Evolutionary conservation across 2,329 filamentous ascomycete genomes (phyloP).

Genomic region (Pyrenophora tritici-repentis): DNA sequence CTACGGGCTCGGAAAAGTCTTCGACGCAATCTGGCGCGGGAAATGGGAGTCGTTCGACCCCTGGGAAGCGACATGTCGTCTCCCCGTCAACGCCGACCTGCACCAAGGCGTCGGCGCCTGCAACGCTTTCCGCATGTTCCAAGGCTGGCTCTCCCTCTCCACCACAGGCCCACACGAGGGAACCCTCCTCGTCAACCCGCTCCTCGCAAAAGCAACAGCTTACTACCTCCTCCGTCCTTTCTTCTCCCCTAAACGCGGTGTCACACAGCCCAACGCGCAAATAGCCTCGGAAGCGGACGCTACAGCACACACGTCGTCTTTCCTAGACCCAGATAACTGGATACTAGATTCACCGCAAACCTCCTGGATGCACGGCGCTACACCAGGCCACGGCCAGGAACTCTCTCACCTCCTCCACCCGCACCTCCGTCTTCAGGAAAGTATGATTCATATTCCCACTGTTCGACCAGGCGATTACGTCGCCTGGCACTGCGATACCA

Average conservation of each 20-base stretch:
- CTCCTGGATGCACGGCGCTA: conserved; percentile 71
- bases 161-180: conserved; percentile 74
- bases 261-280: conserved; percentile 37
- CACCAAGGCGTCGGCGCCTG: conserved; percentile 83
- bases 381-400: conserved; percentile 71
- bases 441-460: conserved; percentile 73
- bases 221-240: conserved; percentile 86
- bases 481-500: conserved; percentile 77
- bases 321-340: conserved; percentile 65
- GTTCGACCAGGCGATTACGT: conserved; percentile 77
- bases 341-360: conserved; percentile 58
- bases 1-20: conserved; percentile 67
- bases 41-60: conserved; percentile 82
- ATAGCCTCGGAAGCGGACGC: conserved; percentile 32
- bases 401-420: conserved; percentile 68
- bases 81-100: conserved; percentile 71
- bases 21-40: conserved; percentile 73
- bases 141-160: conserved; percentile 86
- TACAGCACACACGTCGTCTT: conserved; percentile 44
- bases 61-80: conserved; percentile 74
- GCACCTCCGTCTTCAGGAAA: conserved; percentile 67
- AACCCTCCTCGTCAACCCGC: conserved; percentile 79
- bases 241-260: conserved; percentile 63
- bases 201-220: conserved; percentile 74
- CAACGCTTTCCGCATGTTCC: conserved; percentile 84